Conservation (phyloP, 208 protist species). For the Trypanosoma brucei region DNA sequence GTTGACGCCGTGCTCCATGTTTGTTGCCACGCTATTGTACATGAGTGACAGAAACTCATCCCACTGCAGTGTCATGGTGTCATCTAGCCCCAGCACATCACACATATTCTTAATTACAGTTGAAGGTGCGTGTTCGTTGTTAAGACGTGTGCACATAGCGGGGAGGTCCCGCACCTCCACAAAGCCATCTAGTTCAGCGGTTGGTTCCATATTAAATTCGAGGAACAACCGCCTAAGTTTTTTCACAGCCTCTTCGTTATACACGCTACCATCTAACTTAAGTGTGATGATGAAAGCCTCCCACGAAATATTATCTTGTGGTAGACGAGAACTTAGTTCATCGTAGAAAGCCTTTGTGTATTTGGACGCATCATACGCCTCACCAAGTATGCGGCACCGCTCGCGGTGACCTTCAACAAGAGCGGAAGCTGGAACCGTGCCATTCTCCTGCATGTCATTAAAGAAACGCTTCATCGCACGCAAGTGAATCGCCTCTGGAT, state of each 20-base stretch:
- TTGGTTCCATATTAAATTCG: constrained; percentile 56
- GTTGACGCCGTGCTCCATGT: constrained; percentile 11
- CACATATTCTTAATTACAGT: constrained; percentile 29
- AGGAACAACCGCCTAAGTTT: constrained; percentile 43
- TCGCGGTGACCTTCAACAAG: constrained; percentile 34
- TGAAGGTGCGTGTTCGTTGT: constrained; percentile 24
- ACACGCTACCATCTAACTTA: constrained; percentile 44
- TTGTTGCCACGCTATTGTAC: constrained; percentile 35
- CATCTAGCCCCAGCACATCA: constrained; percentile 34
- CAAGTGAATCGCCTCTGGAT: constrained; percentile 58
- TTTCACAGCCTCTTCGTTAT: constrained; percentile 34
- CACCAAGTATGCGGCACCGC: constrained; percentile 32
- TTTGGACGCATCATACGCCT: constrained; percentile 22
- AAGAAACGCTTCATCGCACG: constrained; percentile 68
- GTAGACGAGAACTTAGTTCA: constrained; percentile 15
- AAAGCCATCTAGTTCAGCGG: constrained; percentile 31
- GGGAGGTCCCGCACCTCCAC: constrained; percentile 44
- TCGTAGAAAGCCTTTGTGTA: constrained; percentile 40
- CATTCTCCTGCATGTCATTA: constrained; percentile 23
- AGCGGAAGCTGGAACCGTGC: constrained; percentile 20
- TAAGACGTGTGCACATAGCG: constrained; percentile 37
- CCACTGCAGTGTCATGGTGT: constrained; percentile 65
- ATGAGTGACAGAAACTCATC: constrained; percentile 72
- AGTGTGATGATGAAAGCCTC: constrained; percentile 63
- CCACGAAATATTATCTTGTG: constrained; percentile 37